phyloP scores from a whole-genome alignment of 352 stramenopile genomes.

The Pythium periplocum region DNA sequence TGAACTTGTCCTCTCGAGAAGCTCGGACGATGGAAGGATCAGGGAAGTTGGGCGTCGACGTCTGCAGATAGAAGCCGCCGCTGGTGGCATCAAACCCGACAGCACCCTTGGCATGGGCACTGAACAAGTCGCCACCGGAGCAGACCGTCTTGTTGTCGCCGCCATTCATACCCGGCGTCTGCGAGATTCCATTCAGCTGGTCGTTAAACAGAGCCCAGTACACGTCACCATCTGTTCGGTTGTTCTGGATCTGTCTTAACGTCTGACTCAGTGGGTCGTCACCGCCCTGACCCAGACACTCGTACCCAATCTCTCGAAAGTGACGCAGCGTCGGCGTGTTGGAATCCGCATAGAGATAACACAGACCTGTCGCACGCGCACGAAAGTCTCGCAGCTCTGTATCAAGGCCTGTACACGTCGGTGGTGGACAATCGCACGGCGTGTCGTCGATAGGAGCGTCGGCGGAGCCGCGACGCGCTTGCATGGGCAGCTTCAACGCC shows the following conservation, averaged over 20 bases:
- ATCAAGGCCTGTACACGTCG: constrained; percentile 45
- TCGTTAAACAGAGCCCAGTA: constrained; percentile 83
- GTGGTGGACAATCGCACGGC: constrained; percentile 59
- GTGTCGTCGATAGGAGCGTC: constrained; percentile 17
- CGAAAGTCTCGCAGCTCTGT: constrained; percentile 27
- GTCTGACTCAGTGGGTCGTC: constrained; percentile 73
- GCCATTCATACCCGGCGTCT: neutral
- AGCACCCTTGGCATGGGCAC: constrained; percentile 66
- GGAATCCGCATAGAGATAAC: constrained; percentile 77
- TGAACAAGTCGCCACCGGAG: constrained; percentile 48
- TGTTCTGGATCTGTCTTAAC: constrained; percentile 37
- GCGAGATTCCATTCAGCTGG: constrained; percentile 66
- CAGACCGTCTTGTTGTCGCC: constrained; percentile 22
- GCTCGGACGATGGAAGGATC: constrained; percentile 32
- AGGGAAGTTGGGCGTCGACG: constrained; percentile 72
- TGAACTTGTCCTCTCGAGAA: constrained; percentile 28
- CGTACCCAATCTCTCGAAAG: constrained; percentile 65
- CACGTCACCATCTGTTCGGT: neutral
- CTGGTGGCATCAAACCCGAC: constrained; percentile 38
- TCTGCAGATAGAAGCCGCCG: constrained; percentile 70
- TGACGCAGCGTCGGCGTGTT: constrained; percentile 38
- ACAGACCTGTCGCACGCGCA: constrained; percentile 49
- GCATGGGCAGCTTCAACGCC: constrained; percentile 65
- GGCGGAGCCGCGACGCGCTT: constrained; percentile 7
- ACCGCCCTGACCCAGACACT: constrained; percentile 71